Evolutionary conservation across 768 basidiomycete species (phyloP).

Genomic region (Boletus reticulatus): DNA sequence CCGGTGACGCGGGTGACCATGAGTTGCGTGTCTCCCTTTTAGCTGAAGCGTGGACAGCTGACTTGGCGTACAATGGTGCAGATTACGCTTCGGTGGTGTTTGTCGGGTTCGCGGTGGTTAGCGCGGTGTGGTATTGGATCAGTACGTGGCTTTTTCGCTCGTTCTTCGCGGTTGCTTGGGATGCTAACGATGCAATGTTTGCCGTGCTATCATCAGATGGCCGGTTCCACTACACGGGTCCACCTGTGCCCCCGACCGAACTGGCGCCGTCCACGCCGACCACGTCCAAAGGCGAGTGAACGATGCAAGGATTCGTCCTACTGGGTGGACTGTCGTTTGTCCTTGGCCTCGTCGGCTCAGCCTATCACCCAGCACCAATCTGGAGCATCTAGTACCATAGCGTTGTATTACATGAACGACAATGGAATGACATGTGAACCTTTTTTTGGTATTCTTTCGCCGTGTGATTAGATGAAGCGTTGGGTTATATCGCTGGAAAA

Average conservation of each 20-base stretch:
- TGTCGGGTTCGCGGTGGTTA: slow-evolving; percentile 57
- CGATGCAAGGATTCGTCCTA: neutral
- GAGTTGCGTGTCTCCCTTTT: slow-evolving; percentile 27
- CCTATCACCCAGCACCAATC: neutral
- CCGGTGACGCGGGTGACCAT: slow-evolving; percentile 52
- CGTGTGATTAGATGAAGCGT: slow-evolving; percentile 7
- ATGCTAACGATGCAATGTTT: neutral
- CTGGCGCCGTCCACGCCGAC: neutral
- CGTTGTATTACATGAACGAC: neutral
- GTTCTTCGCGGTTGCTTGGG: neutral
- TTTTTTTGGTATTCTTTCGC: neutral
- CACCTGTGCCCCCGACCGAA: slow-evolving; percentile 32
- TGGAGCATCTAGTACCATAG: neutral
- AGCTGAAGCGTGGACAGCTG: neutral
- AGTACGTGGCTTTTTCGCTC: slow-evolving; percentile 37
- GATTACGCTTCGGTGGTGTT: slow-evolving; percentile 71
- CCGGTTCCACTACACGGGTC: slow-evolving; percentile 42
- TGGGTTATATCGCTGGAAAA: slow-evolving; percentile 10
- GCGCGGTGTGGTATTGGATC: slow-evolving; percentile 59
- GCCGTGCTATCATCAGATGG: slow-evolving; percentile 33
- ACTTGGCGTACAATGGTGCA: slow-evolving; percentile 16
- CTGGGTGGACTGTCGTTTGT: too few species aligned
- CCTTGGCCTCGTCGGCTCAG: too few species aligned
- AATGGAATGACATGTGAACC: neutral
- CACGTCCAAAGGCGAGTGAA: slow-evolving; percentile 11